Percentiles rank a stretch among this genome's conserved stretches.
These are phyloP conservation scores for Crithidia expoeki DNA, from an alignment of 208 protist genomes.

Conservation along the genomic window DNA sequence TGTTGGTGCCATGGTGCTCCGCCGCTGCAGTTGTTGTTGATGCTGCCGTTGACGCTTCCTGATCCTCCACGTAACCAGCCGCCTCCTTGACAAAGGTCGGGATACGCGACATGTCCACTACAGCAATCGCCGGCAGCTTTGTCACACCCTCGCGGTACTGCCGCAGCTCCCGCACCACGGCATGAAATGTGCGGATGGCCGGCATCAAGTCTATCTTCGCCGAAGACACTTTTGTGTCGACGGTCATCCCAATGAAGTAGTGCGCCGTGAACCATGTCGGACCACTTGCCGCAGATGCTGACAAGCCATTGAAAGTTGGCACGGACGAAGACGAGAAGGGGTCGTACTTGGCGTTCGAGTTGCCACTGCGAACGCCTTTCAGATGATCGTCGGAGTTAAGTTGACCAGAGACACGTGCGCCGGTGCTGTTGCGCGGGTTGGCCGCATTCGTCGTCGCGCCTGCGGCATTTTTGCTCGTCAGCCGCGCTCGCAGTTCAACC, in stretches of 20 bases:
- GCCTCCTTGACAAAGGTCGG: conserved; percentile 75
- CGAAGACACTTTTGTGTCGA: conserved; percentile 55
- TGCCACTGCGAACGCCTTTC: conserved; percentile 12
- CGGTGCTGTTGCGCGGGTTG: conserved; percentile 23
- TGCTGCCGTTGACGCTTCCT: conserved; percentile 8
- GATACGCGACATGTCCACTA: conserved; percentile 69
- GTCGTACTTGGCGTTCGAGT: conserved; percentile 8
- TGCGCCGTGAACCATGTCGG: conserved; percentile 56
- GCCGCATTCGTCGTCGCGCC: not conserved
- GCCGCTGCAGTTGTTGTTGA: not conserved
- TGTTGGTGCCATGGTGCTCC: not conserved
- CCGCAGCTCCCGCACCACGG: conserved; percentile 63
- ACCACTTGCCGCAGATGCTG: not conserved
- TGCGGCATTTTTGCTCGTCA: conserved; percentile 25
- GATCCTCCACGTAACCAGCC: conserved; percentile 58
- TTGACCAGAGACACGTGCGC: conserved; percentile 24
- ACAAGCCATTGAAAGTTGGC: no score
- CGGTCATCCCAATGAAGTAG: conserved; percentile 88
- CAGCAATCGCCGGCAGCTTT: conserved; percentile 64
- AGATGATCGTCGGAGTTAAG: conserved; percentile 5
- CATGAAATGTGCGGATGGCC: conserved; percentile 73
- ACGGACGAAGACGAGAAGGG: no score
- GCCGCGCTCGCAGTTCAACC: conserved; percentile 50
- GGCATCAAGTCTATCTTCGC: conserved; percentile 69
- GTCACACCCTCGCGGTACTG: conserved; percentile 81